Base-by-base conservation (phyloP, 192 early-diverging fungal species). In the Coemansia sp. region DNA sequence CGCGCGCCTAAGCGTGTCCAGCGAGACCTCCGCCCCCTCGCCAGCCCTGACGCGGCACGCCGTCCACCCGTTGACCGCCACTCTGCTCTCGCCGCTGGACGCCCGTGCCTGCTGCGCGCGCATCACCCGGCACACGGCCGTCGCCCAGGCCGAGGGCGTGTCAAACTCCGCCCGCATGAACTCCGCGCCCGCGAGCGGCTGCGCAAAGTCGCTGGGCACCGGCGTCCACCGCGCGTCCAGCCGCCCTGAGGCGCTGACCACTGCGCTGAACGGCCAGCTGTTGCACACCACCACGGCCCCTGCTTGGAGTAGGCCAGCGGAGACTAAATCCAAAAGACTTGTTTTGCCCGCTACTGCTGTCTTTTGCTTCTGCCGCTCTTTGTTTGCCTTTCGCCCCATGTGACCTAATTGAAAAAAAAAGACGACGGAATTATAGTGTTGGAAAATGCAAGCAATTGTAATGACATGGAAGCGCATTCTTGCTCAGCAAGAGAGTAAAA, bases 21-120 rank as follows among this genome's bases (percentile, higher is more conserved):
- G 52, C 16, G 66, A 7, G n/a, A 82, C 38, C 55, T 82, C 74
- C 28, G 28, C 28, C 28, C 28, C 81, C 9, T 64, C 60, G 1
- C 21, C 26, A 1, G 85, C 32, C 35, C 57, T 66, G 13, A 90
- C 77, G 32, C 87, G 83, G 59, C 87, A 86, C 8, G 89, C 86
- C 5, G 86, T 87, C 89, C 89, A 90, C 46, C 89, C 89, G 65
- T 90, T 90, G 33, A 88, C 87, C 1, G 87, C 86, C 2, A 88
- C 87, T 4, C 85, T 77, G 44, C 76, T 75, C 58, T 84, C 81
- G 33, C 64, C 55, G 30, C 35, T 58, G 28, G 55, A 28, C 1
- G 52, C 19, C 26, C 52, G 52, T 6, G 52, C 32, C 5, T 58
- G 52, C 46, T 83, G 81, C 19, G 81, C 81, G 6, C 85, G 69